Conservation (phyloP, 371 early-diverging fungal genomes). For the Gilbertella persicaria region DNA sequence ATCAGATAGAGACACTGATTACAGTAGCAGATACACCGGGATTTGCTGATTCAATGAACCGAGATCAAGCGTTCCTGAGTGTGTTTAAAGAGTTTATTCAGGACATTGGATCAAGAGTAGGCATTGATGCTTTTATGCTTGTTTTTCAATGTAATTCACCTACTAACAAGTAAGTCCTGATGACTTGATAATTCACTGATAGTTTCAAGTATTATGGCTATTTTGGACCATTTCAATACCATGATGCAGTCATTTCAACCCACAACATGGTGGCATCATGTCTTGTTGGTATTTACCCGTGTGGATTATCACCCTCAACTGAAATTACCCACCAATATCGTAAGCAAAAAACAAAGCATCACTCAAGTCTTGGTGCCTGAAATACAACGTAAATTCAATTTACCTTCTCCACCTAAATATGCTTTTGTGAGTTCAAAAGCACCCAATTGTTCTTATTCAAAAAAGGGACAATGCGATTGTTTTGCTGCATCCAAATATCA, state of each 20-base stretch:
- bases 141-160: conserved; percentile 49
- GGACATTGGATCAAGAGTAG: conserved; percentile 44
- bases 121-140: conserved; percentile 52
- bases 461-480: conserved; percentile 31
- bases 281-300: conserved; percentile 48
- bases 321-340: conserved; percentile 23
- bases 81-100: conserved; percentile 47
- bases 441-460: conserved; percentile 21
- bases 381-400: conserved; percentile 20
- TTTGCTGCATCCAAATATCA: conserved; percentile 24
- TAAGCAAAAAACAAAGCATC: conserved; percentile 25
- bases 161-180: conserved; percentile 9
- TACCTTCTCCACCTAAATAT: conserved; percentile 21
- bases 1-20: conserved; percentile 39
- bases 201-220: conserved; percentile 29
- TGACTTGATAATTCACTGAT: neutral
- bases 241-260: conserved; percentile 48
- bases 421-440: conserved; percentile 29
- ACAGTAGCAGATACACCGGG: conserved; percentile 60
- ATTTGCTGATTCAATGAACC: conserved; percentile 51
- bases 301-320: neutral
- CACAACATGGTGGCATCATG: conserved; percentile 50
- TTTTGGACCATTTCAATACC: conserved; percentile 41
- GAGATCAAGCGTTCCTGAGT: conserved; percentile 43
- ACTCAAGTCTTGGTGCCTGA: conserved; percentile 16